Evolutionary conservation across 371 early-diverging fungal species (phyloP).

Genomic region (Entomophthora muscae): DNA sequence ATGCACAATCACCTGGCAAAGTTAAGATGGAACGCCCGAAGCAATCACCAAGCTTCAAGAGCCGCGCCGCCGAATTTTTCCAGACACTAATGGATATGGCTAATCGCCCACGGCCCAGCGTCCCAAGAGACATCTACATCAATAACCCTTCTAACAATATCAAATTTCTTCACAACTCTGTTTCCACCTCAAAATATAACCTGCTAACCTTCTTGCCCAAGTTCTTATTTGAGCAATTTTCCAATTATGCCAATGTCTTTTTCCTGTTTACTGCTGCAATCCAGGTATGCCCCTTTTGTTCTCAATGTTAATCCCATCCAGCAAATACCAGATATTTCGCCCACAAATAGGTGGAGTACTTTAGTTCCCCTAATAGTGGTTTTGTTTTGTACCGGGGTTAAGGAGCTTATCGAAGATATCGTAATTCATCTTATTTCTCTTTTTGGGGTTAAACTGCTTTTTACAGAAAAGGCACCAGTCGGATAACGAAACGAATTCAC

Average conservation of each 20-base stretch:
- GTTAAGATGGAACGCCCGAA: background rate
- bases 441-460: no score
- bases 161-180: slow-evolving; percentile 67
- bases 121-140: slow-evolving; percentile 61
- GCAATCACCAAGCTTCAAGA: background rate
- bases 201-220: slow-evolving; percentile 73
- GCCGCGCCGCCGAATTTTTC: background rate
- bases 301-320: slow-evolving; percentile 13
- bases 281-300: slow-evolving; percentile 30
- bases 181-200: slow-evolving; percentile 85
- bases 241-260: slow-evolving; percentile 88
- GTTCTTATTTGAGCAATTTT: slow-evolving; percentile 85
- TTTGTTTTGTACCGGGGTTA: slow-evolving; percentile 80
- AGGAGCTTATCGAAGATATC: slow-evolving; percentile 92
- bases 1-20: background rate
- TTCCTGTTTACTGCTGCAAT: slow-evolving; percentile 81
- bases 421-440: slow-evolving; percentile 19
- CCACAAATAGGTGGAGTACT: slow-evolving; percentile 75
- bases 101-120: slow-evolving; percentile 12
- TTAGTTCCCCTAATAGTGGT: slow-evolving; percentile 83
- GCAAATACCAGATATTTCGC: slow-evolving; percentile 73
- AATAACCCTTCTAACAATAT: slow-evolving; percentile 60
- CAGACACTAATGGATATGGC: slow-evolving; percentile 3
- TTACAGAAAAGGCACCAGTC: slow-evolving; percentile 57
- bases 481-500: slow-evolving; percentile 57